These are phyloP conservation scores for Lactarius psammicola DNA, from an alignment of 768 basidiomycete genomes.

Conservation along the genomic window DNA sequence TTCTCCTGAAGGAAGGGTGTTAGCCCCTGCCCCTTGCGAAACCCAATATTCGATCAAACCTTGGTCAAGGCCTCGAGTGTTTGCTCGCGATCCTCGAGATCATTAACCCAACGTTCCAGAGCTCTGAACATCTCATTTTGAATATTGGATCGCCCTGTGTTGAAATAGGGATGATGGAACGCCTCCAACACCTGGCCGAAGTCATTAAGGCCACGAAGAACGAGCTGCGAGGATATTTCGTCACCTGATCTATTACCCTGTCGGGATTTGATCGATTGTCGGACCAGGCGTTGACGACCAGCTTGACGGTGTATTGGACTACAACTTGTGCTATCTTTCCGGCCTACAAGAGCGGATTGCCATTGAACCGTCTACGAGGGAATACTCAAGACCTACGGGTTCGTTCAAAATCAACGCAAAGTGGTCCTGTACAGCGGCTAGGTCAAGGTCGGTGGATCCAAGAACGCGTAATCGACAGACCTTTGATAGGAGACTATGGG, in stretches of 20 bases:
- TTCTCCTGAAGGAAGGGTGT: slow-evolving; percentile 5
- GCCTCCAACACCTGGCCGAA: slow-evolving; percentile 50
- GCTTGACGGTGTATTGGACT: slow-evolving; percentile 57
- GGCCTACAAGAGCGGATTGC: slow-evolving; percentile 36
- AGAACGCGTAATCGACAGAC: slow-evolving; percentile 27
- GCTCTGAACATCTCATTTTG: slow-evolving; percentile 60
- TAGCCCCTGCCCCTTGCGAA: neutral
- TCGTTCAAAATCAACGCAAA: slow-evolving; percentile 71
- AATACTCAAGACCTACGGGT: slow-evolving; percentile 35
- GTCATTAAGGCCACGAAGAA: neutral
- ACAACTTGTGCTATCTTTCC: slow-evolving; percentile 70
- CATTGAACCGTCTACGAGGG: neutral
- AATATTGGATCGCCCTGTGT: slow-evolving; percentile 49
- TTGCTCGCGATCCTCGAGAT: slow-evolving; percentile 45
- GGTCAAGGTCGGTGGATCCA: neutral
- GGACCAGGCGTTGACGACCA: slow-evolving; percentile 59
- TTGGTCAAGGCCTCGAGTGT: slow-evolving; percentile 54
- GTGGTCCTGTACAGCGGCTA: slow-evolving; percentile 50
- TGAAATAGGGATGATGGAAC: slow-evolving; percentile 71
- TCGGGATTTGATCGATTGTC: slow-evolving; percentile 46
- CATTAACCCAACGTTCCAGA: slow-evolving; percentile 54
- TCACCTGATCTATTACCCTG: slow-evolving; percentile 45
- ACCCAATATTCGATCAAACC: slow-evolving; percentile 36
- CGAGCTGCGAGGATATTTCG: slow-evolving; percentile 9
- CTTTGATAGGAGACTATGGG: slow-evolving; percentile 71